Evolutionary conservation across 805 yeast species (phyloP), one percentile per base, ranked within the genome.

Genomic region (Ogataea glucozyma): DNA sequence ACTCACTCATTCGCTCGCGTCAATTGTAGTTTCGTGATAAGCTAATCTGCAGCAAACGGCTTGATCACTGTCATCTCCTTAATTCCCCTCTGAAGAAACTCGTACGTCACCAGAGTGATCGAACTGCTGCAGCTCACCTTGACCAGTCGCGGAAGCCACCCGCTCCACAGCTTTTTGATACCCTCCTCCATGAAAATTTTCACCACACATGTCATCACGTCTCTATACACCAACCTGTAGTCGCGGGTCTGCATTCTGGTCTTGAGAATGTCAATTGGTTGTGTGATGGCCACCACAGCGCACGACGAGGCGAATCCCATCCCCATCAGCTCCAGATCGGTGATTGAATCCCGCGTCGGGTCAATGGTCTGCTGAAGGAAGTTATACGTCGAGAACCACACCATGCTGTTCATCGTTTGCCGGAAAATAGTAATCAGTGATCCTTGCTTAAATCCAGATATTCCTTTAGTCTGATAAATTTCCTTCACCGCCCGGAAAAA

Each of bases 241-340:
- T 82, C 79, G 54, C 81, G 78, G 56, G 88, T 78, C 64, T 89
- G 97, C 78, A 89, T 78, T 57, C 95, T 76, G 2, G 97, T 79
- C 67, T 90, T 90, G 36, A 90, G 65, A 2, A 88, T 87, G 65
- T 90, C 97, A 21, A 90, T 69, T 0, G 97, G 97, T 65, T 88
- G 98, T 0, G 96, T 90, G 0, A 77, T 68, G 0, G 77, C 79
- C 17, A 88, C 85, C 21, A 87, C 95, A 0, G 88, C 84, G 3
- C 76, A 64, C 0, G 93, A 81, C 2, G 95, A 79, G 1, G 78
- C 70, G 9, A 82, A 65, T 4, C 93, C 88, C 54, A 74, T 53
- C 11, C 64, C 67, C 38, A 61, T 29, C 16, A 61, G 48, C 39
- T 59, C 65, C 26, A 68, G 47, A 22, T 61, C 64, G 4, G 72